phyloP scores from a whole-genome alignment of 202 grass and related monocot species.

The Hordeum pubiflorum region DNA sequence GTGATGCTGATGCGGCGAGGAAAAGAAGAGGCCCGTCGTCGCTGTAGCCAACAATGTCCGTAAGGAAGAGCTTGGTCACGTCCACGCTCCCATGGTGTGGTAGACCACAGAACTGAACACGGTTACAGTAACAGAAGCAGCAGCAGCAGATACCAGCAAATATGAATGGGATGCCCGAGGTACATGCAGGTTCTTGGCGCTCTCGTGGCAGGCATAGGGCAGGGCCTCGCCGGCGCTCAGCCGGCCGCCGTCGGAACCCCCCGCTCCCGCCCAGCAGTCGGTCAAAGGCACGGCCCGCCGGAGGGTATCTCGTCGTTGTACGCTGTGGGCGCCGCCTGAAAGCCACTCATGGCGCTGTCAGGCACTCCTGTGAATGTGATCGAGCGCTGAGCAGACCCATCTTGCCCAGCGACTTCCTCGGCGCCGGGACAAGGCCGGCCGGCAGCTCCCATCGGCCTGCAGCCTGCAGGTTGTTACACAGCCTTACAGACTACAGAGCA shows the following conservation, averaged over 20 bases:
- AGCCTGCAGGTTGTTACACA: not conserved
- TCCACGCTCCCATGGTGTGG: conserved; percentile 2
- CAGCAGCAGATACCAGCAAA: not conserved
- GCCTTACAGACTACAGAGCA: not conserved
- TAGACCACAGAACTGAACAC: not conserved
- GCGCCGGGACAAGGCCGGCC: not conserved
- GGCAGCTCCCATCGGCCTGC: not conserved
- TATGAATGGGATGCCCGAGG: not conserved
- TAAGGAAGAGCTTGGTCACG: conserved; percentile 9
- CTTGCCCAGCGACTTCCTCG: not conserved
- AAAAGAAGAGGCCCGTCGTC: not conserved
- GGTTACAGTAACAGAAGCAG: not conserved
- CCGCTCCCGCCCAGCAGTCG: not conserved
- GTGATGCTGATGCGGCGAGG: not conserved
- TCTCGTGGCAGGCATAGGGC: not conserved
- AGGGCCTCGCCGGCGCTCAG: not conserved
- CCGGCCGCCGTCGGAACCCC: not conserved
- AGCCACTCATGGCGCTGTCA: not conserved
- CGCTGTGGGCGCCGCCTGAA: not conserved
- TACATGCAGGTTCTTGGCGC: not conserved
- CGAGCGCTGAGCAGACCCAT: not conserved
- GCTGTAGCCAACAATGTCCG: not conserved
- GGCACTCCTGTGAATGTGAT: not conserved
- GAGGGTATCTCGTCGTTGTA: not conserved
- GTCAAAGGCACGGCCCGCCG: not conserved